These are phyloP conservation scores for Microbotryum saponariae DNA, from an alignment of 1,284 basidiomycete genomes.

Conservation along the genomic window DNA sequence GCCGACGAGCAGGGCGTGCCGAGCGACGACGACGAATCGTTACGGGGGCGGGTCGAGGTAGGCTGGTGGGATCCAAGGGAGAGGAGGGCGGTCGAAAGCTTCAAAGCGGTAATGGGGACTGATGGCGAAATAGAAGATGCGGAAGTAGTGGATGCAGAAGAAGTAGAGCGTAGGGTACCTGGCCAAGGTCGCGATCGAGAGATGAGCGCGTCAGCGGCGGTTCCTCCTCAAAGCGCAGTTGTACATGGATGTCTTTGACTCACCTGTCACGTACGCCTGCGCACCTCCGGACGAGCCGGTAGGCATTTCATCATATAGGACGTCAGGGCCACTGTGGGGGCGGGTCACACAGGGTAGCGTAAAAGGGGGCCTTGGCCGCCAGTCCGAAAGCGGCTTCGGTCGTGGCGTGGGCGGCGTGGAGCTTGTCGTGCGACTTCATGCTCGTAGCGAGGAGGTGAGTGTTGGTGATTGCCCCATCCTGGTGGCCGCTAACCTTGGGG, in stretches of 20 bases:
- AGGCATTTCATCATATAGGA: neutral
- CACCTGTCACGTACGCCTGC: neutral
- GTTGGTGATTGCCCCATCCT: neutral
- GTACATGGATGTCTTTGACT: neutral
- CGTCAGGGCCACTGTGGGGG: slow-evolving; percentile 1
- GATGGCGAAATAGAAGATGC: neutral
- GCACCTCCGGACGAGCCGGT: neutral
- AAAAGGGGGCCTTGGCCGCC: neutral
- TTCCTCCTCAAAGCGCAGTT: neutral
- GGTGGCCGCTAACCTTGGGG: slow-evolving; percentile 5
- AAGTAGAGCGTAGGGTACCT: no score
- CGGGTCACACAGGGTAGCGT: slow-evolving; percentile 6
- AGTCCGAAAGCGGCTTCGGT: neutral
- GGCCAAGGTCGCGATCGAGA: no score
- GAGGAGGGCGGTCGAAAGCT: neutral
- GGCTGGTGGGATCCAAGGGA: slow-evolving; percentile 1
- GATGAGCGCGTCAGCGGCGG: neutral
- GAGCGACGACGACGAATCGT: no score
- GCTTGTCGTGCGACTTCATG: slow-evolving; percentile 2
- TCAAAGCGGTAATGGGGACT: neutral
- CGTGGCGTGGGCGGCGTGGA: neutral
- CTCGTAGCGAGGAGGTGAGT: neutral
- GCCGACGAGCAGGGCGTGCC: slow-evolving; percentile 6
- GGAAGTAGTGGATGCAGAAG: neutral
- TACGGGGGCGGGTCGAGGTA: neutral